These are phyloP conservation scores for Lentinula detonsa DNA, from an alignment of 768 basidiomycete genomes.

Conservation along the genomic window DNA sequence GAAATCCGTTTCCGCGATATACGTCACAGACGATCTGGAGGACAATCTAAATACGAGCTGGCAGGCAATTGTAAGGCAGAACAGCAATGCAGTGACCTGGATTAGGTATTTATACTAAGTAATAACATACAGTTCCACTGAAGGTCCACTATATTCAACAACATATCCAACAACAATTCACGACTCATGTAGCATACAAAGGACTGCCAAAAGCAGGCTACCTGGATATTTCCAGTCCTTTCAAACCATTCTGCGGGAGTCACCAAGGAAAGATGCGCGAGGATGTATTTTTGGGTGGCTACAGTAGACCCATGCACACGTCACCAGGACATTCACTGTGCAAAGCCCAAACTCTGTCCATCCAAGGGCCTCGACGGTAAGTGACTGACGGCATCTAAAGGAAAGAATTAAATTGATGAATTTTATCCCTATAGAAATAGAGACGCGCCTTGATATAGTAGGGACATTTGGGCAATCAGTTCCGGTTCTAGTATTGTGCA, in stretches of 20 bases:
- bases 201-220: too few species aligned
- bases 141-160: too few species aligned
- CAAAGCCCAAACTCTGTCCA: conserved; percentile 73
- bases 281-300: conserved; percentile 16
- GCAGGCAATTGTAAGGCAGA: background rate
- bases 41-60: background rate
- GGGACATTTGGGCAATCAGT: conserved; percentile 50
- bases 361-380: conserved; percentile 69
- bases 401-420: conserved; percentile 7
- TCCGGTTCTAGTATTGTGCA: conserved; percentile 58
- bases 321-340: conserved; percentile 45
- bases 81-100: background rate
- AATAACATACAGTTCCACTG: too few species aligned
- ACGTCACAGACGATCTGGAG: background rate
- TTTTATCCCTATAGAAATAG: conserved; percentile 14
- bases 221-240: too few species aligned
- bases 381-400: conserved; percentile 58
- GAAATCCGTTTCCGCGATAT: background rate
- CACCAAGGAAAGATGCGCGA: conserved; percentile 14
- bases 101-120: too few species aligned
- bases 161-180: too few species aligned
- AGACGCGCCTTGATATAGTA: conserved; percentile 44
- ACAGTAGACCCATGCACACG: conserved; percentile 43
- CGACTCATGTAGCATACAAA: too few species aligned
- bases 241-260: conserved; percentile 35